A percentile compares a stretch with the other conserved stretches of the same genome.
phyloP scores from a whole-genome alignment of 495 filamentous ascomycete species.

The Parmelia sp. region DNA sequence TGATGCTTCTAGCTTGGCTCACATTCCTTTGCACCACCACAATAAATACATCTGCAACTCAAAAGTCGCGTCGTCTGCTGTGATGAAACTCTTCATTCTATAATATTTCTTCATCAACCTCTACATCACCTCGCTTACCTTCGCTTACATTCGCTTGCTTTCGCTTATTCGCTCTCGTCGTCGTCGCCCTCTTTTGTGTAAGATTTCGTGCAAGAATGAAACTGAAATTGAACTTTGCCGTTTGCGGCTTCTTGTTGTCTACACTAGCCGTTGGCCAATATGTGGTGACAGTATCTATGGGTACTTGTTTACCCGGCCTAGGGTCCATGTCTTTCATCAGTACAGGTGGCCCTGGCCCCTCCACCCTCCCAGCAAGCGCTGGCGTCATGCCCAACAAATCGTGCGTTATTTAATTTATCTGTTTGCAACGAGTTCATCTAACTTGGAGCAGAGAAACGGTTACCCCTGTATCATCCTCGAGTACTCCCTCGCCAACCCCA shows the following conservation, averaged over 20 bases:
- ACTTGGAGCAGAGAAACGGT: background rate
- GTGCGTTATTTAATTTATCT: background rate
- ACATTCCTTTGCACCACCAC: no score
- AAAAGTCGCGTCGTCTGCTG: no score
- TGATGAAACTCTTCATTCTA: no score
- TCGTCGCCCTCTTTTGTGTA: background rate
- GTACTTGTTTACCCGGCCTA: background rate
- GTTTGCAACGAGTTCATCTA: background rate
- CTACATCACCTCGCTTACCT: no score
- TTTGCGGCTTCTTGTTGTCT: background rate
- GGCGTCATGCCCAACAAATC: background rate
- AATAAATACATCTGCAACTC: no score
- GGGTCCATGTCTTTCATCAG: background rate
- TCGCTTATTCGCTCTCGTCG: no score
- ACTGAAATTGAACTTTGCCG: background rate
- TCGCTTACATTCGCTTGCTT: background rate
- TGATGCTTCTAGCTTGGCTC: no score
- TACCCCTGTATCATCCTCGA: background rate
- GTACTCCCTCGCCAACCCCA: constrained; percentile 1
- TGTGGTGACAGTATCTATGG: background rate
- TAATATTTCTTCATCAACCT: no score
- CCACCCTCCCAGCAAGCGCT: background rate
- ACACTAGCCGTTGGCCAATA: background rate
- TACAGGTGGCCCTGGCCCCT: background rate
- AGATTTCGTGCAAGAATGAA: background rate